Base-by-base conservation (phyloP, 768 basidiomycete genomes). In the Leccinum variicolor region DNA sequence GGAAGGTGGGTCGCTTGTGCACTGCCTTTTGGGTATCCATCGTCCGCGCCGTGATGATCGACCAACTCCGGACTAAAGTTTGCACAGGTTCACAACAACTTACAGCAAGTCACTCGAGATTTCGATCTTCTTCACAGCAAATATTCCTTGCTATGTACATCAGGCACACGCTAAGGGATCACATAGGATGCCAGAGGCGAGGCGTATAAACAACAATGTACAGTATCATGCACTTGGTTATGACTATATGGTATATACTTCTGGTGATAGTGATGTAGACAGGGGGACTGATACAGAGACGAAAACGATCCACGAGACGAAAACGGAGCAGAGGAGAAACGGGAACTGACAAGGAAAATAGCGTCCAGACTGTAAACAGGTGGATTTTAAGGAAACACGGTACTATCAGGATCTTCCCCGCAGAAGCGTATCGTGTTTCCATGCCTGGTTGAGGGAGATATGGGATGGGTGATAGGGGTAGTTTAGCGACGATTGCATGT, bases 391-490 rank as follows among this genome's bases (percentile, higher is more conserved):
- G 48, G 50, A 28, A 15, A 52, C 45, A 39, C 43, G 34, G 33
- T n/a, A 53, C 47, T 8, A 31, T 56, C 54, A 73, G 49, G 71
- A 73, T 53, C 71, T 60, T 26, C 67, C 66, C 43, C 80, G 73
- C 62, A 84, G 52, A 15, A 73, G 71, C 6, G 69, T 66, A 31
- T 83, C 81, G 41, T 75, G 62, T 64, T 80, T 83, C 82, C 83
- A 81, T 2, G 73, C 66, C 55, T 76, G 76, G 5, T 73, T 74
- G 5, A 82, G 67, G 1, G 75, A 62, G 21, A 72, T 54, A 17
- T 67, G 73, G 10, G 75, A 57, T 51, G 76, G 33, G 33, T 80
- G 75, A 57, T 81, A 80, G 0, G 71, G 61, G 47, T 81, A 81
- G 21, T 75, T 75, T 19, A 73, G 61, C 0, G 77, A 72, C 13